phyloP scores from a whole-genome alignment of 208 protist species.

The Trypanosoma rangeli region DNA sequence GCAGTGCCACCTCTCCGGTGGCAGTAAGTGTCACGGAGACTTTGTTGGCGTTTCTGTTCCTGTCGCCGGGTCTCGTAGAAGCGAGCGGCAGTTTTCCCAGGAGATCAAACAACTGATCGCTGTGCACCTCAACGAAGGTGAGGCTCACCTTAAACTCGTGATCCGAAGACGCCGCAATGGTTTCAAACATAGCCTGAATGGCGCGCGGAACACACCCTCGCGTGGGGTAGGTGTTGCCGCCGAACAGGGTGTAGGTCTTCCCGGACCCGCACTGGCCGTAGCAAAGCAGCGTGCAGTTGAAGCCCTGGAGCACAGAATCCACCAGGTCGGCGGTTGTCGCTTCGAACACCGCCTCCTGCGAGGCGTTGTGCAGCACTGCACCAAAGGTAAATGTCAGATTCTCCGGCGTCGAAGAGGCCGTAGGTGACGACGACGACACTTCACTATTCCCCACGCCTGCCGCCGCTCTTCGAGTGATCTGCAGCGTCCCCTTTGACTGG shows the following conservation, averaged over 20 bases:
- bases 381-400: slow-evolving; percentile 68
- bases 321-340: slow-evolving; percentile 28
- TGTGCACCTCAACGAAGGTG: slow-evolving; percentile 74
- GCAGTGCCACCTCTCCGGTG: slow-evolving; percentile 34
- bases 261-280: slow-evolving; percentile 74
- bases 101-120: slow-evolving; percentile 71
- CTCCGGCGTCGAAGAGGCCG: slow-evolving; percentile 6
- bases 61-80: neutral
- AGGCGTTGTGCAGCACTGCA: slow-evolving; percentile 50
- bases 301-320: slow-evolving; percentile 40
- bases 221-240: slow-evolving; percentile 40
- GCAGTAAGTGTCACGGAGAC: slow-evolving; percentile 35
- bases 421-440: neutral
- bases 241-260: slow-evolving; percentile 84
- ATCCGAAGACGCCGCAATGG: slow-evolving; percentile 40
- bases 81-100: slow-evolving; percentile 22
- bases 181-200: slow-evolving; percentile 64
- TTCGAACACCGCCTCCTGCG: slow-evolving; percentile 61
- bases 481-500: slow-evolving; percentile 15
- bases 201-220: slow-evolving; percentile 68
- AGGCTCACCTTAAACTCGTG: slow-evolving; percentile 49
- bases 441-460: neutral
- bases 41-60: slow-evolving; percentile 7
- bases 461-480: slow-evolving; percentile 15
- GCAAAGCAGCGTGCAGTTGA: slow-evolving; percentile 71